Evolutionary conservation across 495 filamentous ascomycete species (phyloP).

Genomic region (Trichodelitschia bisporula): DNA sequence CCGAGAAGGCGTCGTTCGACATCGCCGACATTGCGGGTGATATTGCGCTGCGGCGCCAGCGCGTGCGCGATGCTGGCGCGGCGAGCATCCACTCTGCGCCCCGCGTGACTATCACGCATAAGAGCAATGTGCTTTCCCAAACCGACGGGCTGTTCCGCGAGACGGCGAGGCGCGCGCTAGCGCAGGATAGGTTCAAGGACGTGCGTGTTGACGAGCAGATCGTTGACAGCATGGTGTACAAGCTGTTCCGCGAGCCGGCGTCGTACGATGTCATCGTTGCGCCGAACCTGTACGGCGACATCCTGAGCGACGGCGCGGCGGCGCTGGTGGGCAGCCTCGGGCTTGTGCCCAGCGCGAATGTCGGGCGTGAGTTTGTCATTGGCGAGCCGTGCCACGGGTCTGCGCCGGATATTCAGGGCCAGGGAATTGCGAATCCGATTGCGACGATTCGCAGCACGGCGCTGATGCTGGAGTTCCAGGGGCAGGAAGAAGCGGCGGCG

Average conservation of each 20-base stretch:
- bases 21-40: slow-evolving; percentile 88
- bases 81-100: slow-evolving; percentile 36
- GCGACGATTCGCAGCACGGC: slow-evolving; percentile 79
- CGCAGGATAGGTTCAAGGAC: slow-evolving; percentile 21
- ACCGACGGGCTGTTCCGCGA: slow-evolving; percentile 90
- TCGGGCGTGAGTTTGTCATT: slow-evolving; percentile 83
- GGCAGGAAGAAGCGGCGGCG: slow-evolving; percentile 62
- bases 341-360: slow-evolving; percentile 88
- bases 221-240: slow-evolving; percentile 97
- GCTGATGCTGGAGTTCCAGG: slow-evolving; percentile 88
- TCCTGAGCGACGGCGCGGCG: slow-evolving; percentile 84
- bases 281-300: slow-evolving; percentile 93
- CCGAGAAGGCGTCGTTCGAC: slow-evolving; percentile 50
- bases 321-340: slow-evolving; percentile 86
- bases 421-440: slow-evolving; percentile 85
- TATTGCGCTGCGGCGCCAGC: slow-evolving; percentile 68
- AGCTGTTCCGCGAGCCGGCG: slow-evolving; percentile 85
- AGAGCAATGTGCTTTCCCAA: slow-evolving; percentile 89
- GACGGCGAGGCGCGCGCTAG: slow-evolving; percentile 46
- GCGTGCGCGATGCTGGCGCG: slow-evolving; percentile 32
- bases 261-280: slow-evolving; percentile 96
- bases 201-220: slow-evolving; percentile 88
- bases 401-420: slow-evolving; percentile 86
- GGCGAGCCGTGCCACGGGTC: slow-evolving; percentile 95
- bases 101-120: slow-evolving; percentile 91